Evolutionary conservation across 208 protist species (phyloP), one percentile per base, ranked within the genome.

Genomic region (Acanthamoeba triangularis): DNA sequence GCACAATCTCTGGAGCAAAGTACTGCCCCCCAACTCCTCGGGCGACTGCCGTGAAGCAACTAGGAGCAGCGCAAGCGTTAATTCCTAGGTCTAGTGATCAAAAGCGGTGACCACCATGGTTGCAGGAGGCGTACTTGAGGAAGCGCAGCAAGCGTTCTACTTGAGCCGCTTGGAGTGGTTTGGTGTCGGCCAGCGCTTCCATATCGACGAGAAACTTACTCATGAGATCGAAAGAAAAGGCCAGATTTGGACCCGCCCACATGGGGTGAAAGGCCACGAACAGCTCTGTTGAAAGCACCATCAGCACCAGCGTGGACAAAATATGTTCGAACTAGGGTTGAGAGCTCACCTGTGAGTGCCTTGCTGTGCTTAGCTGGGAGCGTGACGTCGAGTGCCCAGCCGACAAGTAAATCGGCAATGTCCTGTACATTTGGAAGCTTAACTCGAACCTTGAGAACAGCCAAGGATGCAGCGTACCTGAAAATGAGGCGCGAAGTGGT

Each of bases 231-330:
- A 59, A 93, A 3, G 87, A 93, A 41, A 93, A 93, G 14, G 44
- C 61, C 23, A 93, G 30, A 74, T 93, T 93, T 0, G 54, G 30
- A 16, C 87, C 87, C 41, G 44, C 63, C 87, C 87, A 93, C 52
- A 93, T 30, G n/a, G 63, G 87, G 72, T 93, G 87, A 65, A 93
- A 93, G 25, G 87, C 35, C 74, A 74, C 87, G 25, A 93, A 93
- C 11, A 41, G 37, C 30, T 93, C 87, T 93, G 47, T 44, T 13
- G n/a, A 11, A 56, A 28, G 10, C 7, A 5, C 47, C 7, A 49
- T 37, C 23, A 69, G 59, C 13, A 74, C 14, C 10, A 69, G 23
- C 37, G 63, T 35, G 80, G 37, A 61, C n/a, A 61, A 90, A 61
- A 90, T 49, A 18, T 11, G 20, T 37, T 72, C 35, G 7, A 59